Evolutionary conservation across 2,329 filamentous ascomycete species (phyloP), one percentile per base, ranked within the genome.

Genomic region (Arthroderma sp.): DNA sequence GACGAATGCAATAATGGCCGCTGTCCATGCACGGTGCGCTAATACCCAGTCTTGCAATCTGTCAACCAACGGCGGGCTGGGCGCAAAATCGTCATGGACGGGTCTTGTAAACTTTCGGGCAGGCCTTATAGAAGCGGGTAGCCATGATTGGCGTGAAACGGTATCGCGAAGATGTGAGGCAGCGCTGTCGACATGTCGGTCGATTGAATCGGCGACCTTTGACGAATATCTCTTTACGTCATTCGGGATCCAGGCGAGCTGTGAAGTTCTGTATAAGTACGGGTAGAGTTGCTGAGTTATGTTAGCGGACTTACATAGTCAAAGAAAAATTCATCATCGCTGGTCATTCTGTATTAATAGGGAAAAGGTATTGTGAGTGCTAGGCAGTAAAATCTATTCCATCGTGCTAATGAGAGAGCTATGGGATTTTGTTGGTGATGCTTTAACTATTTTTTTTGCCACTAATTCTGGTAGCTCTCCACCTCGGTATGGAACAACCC

Each of bases 171-270:
- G 70, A 33, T 74, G 71, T 32, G 73, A 70, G 44, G 87, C 84
- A 38, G 86, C 79, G 48, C 74, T 72, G 56, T 94, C 86, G 63
- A 94, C 81, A 58, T 87, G 79, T 47, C 75, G 73, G 65, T 95
- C 86, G 60, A 94, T 77, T 53, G 81, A 82, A 51, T 86, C 82
- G 60, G 86, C 86, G 49, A 89, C 74, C 43, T 84, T 74, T 54
- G 73, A 71, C 10, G 82, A 80, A 63, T 86, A 87, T 51, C 71
- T 72, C 50, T 75, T 76, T 59, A 89, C 71, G 56, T 88, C 79
- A 64, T 76, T 69, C 7, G 75, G 73, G 51, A 78, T 71, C 47
- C 70, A 72, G 39, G 74, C 65, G 43, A 78, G 69, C 75, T 79
- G 51, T 40, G 3, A 43, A 38, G 40, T 43, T 43, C 10, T n/a